Evolutionary conservation across 164 flowering plant species (phyloP), one percentile per base, ranked within the genome.

Genomic region (Piper longum): DNA sequence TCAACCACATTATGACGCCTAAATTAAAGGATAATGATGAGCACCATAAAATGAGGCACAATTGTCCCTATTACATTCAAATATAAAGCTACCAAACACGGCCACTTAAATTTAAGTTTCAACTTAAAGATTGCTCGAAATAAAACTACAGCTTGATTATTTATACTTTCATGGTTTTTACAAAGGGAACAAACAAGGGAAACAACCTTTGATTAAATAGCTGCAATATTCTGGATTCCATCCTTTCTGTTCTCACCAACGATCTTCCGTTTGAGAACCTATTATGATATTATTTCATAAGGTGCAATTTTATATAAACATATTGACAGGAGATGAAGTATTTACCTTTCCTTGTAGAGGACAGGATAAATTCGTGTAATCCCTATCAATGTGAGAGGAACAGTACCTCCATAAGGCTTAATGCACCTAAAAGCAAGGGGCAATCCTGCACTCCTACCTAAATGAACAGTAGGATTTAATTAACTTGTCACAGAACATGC

Each of bases 341-440:
- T 51, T 57, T 51, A 91, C 99, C 85, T 91, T 76, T 95, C 99
- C 73, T 76, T 83, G 73, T 85, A 89, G 5, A 95, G 86, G 65
- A 89, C 71, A 66, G 99, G 99, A 73, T 95, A 95, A 59, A 87
- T 78, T 60, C 97, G 78, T 68, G 79, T 74, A 41, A 95, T 72
- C 66, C 96, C 91, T 68, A 83, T 83, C 59, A 89, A 70, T 57
- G 96, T 89, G 64, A 70, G 66, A 40, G 95, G 96, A 41, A 95
- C 81, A 67, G 77, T 74, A 70, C 99, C 99, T 16, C 99, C 99
- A 70, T 61, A 64, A 75, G 77, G 66, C 78, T 87, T 91, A 71
- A 95, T 82, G 73, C 93, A 89, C 54, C 80, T 78, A 72, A 95
- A 86, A 64, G 99, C 89, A 75, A 95, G 75, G 54, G 99, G 97